phyloP scores from a whole-genome alignment of 129 eudicot genomes.

The Escallonia rubra region DNA sequence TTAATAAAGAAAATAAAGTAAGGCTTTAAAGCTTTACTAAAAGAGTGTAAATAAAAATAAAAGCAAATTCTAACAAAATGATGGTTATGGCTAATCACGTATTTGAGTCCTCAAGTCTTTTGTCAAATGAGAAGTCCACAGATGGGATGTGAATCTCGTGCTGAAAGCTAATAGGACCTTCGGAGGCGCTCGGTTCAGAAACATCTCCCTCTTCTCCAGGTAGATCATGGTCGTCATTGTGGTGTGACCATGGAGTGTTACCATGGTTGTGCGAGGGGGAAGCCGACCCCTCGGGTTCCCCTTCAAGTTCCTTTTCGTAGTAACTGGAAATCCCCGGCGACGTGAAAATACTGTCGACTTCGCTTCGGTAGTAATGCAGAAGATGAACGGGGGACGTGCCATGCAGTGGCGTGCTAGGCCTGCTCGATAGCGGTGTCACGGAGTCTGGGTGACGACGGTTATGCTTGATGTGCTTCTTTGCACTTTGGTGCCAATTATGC shows the following conservation, averaged over 20 bases:
- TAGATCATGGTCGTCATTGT: neutral
- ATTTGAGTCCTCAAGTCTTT: too few species aligned
- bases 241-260: too few species aligned
- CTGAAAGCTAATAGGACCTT: constrained; percentile 13
- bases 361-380: constrained; percentile 28
- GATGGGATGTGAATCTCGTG: constrained; percentile 23
- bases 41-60: too few species aligned
- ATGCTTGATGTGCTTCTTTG: constrained; percentile 41
- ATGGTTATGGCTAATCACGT: too few species aligned
- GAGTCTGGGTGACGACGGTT: constrained; percentile 15
- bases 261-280: constrained; percentile 16
- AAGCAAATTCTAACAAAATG: too few species aligned
- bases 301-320: constrained; percentile 6
- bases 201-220: constrained; percentile 5
- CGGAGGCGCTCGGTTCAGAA: constrained; percentile 1
- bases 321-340: constrained; percentile 20
- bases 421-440: constrained; percentile 30
- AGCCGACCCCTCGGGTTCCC: constrained; percentile 24
- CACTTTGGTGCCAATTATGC: constrained; percentile 42
- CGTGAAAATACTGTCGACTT: constrained; percentile 12
- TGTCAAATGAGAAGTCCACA: constrained; percentile 34
- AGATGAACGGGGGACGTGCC: constrained; percentile 46
- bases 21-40: too few species aligned
- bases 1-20: too few species aligned
- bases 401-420: constrained; percentile 28